Percentiles rank a stretch among this genome's conserved stretches.
Conservation (phyloP, 1,284 basidiomycete species). For the Cryptococcus neoformans region DNA sequence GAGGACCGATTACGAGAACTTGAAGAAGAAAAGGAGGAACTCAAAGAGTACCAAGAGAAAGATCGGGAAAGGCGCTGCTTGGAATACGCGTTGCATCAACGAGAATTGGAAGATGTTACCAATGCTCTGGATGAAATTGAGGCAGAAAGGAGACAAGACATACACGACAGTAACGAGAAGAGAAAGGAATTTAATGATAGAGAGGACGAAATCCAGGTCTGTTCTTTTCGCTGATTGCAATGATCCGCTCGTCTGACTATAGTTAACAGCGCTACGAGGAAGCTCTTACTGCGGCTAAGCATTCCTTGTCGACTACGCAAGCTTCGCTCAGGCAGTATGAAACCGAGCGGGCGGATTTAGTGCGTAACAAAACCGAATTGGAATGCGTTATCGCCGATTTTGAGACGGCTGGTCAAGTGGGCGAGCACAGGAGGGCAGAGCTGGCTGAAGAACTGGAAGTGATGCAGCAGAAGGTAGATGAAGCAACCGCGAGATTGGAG, state of each 20-base stretch:
- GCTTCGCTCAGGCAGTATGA: conserved; percentile 42
- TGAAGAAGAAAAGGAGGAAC: conserved; percentile 95
- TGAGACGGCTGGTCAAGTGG: conserved; percentile 63
- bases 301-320: conserved; percentile 64
- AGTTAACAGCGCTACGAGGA: conserved; percentile 64
- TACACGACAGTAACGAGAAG: conserved; percentile 76
- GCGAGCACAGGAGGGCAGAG: conserved; percentile 53
- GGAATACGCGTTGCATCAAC: conserved; percentile 91
- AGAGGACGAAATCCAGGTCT: conserved; percentile 76
- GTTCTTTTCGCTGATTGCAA: conserved; percentile 22
- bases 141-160: conserved; percentile 70
- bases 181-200: conserved; percentile 76
- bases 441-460: conserved; percentile 64
- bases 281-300: conserved; percentile 66
- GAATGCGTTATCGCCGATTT: conserved; percentile 81
- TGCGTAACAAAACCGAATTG: conserved; percentile 72
- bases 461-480: conserved; percentile 60
- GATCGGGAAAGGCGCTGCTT: conserved; percentile 92
- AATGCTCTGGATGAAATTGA: conserved; percentile 75
- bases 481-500: conserved; percentile 63
- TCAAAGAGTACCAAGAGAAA: conserved; percentile 94
- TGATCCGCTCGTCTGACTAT: too few species aligned
- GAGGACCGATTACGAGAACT: conserved; percentile 85
- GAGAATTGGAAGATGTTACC: conserved; percentile 84
- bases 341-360: conserved; percentile 58